Evolutionary conservation across 2,329 filamentous ascomycete species (phyloP).

Genomic region (Colletotrichum horii): DNA sequence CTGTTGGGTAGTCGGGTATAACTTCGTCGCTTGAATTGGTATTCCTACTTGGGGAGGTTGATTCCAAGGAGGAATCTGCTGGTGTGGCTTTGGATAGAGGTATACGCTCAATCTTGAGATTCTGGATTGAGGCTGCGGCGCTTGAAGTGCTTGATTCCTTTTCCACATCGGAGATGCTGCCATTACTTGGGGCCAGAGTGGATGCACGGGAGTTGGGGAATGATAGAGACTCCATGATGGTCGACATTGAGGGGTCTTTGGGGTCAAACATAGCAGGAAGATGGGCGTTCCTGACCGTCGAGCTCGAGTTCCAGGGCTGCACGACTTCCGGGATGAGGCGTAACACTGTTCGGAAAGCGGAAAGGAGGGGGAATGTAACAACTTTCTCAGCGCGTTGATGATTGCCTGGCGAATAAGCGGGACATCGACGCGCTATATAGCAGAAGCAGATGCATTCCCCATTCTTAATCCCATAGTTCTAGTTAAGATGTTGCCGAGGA

Average conservation of each 20-base stretch:
- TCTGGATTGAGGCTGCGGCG: neutral
- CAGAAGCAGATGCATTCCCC: neutral
- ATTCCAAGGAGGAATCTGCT: neutral
- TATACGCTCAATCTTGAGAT: neutral
- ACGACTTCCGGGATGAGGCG: neutral
- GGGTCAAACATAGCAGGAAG: conserved; percentile 1
- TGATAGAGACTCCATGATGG: neutral
- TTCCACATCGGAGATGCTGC: conserved; percentile 4
- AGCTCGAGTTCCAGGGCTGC: neutral
- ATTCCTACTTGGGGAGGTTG: neutral
- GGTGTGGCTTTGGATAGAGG: neutral
- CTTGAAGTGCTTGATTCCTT: conserved; percentile 1
- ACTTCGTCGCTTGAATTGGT: neutral
- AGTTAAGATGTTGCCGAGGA: neutral
- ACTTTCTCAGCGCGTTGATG: neutral
- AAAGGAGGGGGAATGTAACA: neutral
- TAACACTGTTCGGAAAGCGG: neutral
- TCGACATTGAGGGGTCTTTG: neutral
- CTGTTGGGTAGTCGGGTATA: neutral
- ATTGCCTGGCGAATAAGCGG: neutral
- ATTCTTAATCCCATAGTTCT: neutral
- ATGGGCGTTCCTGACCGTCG: neutral
- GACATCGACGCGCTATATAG: neutral
- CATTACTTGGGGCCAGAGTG: neutral
- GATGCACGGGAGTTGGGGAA: neutral